phyloP scores from a whole-genome alignment of 192 early-diverging fungal species.

The Powellomyces hirtus region DNA sequence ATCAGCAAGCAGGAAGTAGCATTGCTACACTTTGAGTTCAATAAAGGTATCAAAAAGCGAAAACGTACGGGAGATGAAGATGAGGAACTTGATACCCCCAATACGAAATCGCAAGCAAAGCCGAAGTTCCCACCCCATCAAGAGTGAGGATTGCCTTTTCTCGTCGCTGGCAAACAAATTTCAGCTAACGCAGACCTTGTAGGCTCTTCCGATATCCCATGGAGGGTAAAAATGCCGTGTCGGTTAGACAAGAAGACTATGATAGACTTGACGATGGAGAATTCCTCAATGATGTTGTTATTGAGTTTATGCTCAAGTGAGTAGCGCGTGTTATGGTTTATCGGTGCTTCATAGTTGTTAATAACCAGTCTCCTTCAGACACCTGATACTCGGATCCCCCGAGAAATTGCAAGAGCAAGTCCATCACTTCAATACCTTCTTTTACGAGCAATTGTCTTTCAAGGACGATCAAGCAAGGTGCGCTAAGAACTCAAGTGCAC shows the following conservation, averaged over 20 bases:
- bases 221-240: slow-evolving; percentile 52
- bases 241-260: slow-evolving; percentile 64
- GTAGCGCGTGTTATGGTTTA: not conserved
- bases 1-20: too few species aligned
- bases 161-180: too few species aligned
- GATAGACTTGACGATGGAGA: slow-evolving; percentile 63
- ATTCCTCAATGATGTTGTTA: slow-evolving; percentile 87
- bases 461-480: slow-evolving; percentile 10
- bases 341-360: not conserved
- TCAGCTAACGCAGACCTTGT: not conserved
- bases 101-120: too few species aligned
- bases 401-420: slow-evolving; percentile 36
- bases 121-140: too few species aligned
- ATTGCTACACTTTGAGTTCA: too few species aligned
- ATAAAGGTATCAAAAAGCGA: too few species aligned
- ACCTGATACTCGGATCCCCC: not conserved
- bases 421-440: slow-evolving; percentile 84
- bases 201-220: slow-evolving; percentile 55
- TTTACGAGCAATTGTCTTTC: slow-evolving; percentile 66
- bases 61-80: too few species aligned
- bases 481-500: not conserved
- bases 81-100: too few species aligned
- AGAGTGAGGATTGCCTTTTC: too few species aligned
- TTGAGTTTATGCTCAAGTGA: slow-evolving; percentile 82
- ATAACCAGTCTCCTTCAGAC: not conserved